Base-by-base conservation (phyloP, 352 stramenopile genomes). In the Thalassiosira ordinaria region DNA sequence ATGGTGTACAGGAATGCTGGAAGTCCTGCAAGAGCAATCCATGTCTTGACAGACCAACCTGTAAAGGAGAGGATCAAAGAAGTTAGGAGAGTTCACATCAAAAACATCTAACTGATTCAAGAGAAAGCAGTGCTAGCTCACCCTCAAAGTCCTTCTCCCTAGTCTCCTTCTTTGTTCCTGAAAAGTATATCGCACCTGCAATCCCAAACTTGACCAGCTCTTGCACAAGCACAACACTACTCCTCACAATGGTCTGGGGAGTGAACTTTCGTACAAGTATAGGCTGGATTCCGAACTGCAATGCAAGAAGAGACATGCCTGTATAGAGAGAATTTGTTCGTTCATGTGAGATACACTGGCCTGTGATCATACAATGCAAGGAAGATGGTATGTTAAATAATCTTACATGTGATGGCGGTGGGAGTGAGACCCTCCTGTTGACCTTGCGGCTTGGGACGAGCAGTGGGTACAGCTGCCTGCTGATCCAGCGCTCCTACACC, bases 1-100 rank as follows among this genome's bases (percentile, higher is more conserved):
- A 89, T 65, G 0, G 76, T 73, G 56, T 89, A 91, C 1, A 91
- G 51, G 29, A 75, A 35, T 0, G 86, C 68, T 22, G 86, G 86
- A n/a, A 91, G 51, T 27, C 73, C 75, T 16, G 84, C 81, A 5
- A 82, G 57, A 29, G 71, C 20, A 6, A 86, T 57, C 24, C 65
- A 80, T 22, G 31, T 64, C 46, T 75, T 56, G 33, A 82, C 47
- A 13, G 57, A 84, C 85, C 85, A 91, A 39, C 46, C 77, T 80
- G 46, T 13, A 20, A 14, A 14, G 27, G n/a, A n/a, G n/a, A n/a
- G n/a, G n/a, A n/a, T n/a, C n/a, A n/a, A n/a, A n/a, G n/a, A n/a
- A n/a, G n/a, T n/a, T n/a, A n/a, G n/a, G n/a, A n/a, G n/a, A n/a
- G n/a, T n/a, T n/a, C n/a, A n/a, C n/a, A n/a, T n/a, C n/a, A n/a